phyloP scores from a whole-genome alignment of 345 rosid genomes.

The Populus ilicifolia region DNA sequence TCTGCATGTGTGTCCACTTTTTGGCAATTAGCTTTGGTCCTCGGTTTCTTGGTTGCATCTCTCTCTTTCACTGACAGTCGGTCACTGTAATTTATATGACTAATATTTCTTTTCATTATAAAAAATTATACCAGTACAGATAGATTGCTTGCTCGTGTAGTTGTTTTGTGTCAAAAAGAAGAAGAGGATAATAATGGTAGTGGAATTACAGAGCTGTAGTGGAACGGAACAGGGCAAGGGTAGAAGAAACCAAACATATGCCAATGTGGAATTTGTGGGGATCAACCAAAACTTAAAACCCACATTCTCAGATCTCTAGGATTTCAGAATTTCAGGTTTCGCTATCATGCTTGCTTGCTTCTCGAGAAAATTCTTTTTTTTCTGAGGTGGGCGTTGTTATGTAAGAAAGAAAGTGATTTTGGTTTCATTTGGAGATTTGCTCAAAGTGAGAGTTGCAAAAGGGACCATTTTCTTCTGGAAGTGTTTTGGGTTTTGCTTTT shows the following conservation, averaged over 20 bases:
- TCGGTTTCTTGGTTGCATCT: constrained; percentile 38
- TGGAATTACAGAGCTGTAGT: constrained; percentile 23
- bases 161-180: constrained; percentile 10
- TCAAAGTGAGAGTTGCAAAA: constrained; percentile 4
- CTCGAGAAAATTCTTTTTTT: constrained; percentile 46
- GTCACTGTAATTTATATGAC: constrained; percentile 12
- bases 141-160: neutral
- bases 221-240: constrained; percentile 15
- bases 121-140: neutral
- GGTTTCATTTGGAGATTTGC: constrained; percentile 12
- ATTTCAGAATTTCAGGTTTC: constrained; percentile 58
- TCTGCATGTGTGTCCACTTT: constrained; percentile 53
- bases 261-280: constrained; percentile 46
- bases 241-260: constrained; percentile 21
- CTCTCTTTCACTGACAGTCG: neutral
- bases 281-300: constrained; percentile 22
- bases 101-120: neutral
- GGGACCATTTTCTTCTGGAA: constrained; percentile 13
- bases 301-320: constrained; percentile 83
- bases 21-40: constrained; percentile 55
- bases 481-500: constrained; percentile 17
- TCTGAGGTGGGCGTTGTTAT: constrained; percentile 17
- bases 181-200: constrained; percentile 23
- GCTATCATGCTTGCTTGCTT: constrained; percentile 11
- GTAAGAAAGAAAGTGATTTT: constrained; percentile 27